Evolutionary conservation across 805 yeast genomes (phyloP).

Genomic region (Starmerella stellata): DNA sequence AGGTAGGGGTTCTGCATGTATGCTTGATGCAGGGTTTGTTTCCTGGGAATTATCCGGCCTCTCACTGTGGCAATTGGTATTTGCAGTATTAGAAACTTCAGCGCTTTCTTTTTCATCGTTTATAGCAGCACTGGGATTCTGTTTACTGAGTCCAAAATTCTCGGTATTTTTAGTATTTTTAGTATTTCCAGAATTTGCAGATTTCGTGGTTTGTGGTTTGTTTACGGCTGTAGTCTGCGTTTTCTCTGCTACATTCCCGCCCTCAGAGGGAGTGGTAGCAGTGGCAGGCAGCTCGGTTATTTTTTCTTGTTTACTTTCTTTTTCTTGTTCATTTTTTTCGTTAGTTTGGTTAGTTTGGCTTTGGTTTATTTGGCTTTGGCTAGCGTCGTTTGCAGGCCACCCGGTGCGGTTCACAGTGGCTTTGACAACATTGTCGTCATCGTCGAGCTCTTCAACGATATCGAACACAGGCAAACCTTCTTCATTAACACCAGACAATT

Average conservation of each 20-base stretch:
- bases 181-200: background rate
- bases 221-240: background rate
- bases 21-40: background rate
- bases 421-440: constrained; percentile 49
- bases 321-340: background rate
- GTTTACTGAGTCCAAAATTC: background rate
- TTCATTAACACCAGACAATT: constrained; percentile 20
- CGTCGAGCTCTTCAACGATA: constrained; percentile 69
- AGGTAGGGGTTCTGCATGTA: background rate
- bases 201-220: background rate
- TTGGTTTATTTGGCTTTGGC: background rate
- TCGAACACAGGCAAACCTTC: constrained; percentile 57
- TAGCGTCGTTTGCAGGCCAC: constrained; percentile 1
- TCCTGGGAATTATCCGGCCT: background rate
- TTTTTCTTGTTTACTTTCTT: background rate
- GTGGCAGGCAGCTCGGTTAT: background rate
- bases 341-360: background rate
- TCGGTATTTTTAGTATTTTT: background rate
- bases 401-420: constrained; percentile 28
- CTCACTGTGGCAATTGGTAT: background rate
- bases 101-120: background rate
- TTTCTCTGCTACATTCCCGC: background rate
- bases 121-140: background rate
- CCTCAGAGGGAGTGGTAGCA: background rate
- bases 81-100: background rate